These are phyloP conservation scores for Erodium trifolium DNA, from an alignment of 441 rosid genomes.

Conservation along the genomic window DNA sequence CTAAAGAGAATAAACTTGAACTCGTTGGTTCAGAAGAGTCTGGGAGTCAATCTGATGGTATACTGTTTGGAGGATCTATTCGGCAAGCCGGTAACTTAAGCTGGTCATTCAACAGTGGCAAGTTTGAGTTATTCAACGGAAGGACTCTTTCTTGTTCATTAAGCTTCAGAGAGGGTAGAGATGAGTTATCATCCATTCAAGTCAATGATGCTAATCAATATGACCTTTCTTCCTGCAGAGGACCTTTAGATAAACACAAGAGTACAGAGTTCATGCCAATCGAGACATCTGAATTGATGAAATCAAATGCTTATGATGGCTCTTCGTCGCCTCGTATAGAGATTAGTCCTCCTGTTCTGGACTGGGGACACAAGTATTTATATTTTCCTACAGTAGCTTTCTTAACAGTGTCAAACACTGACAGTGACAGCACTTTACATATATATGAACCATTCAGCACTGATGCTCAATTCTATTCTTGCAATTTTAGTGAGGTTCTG, in stretches of 20 bases:
- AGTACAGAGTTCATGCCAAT: conserved; percentile 24
- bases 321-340: conserved; percentile 33
- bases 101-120: conserved; percentile 39
- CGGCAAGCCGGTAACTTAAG: conserved; percentile 30
- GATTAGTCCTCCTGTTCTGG: conserved; percentile 46
- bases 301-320: conserved; percentile 28
- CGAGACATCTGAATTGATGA: conserved; percentile 27
- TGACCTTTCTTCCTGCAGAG: conserved; percentile 39
- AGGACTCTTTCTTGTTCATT: conserved; percentile 49
- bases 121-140: conserved; percentile 41
- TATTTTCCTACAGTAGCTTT: conserved; percentile 49
- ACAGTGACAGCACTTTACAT: conserved; percentile 50
- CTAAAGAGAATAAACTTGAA: conserved; percentile 22
- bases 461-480: conserved; percentile 54
- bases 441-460: conserved; percentile 57
- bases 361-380: conserved; percentile 51
- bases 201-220: conserved; percentile 26
- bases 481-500: conserved; percentile 45
- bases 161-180: conserved; percentile 29
- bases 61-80: conserved; percentile 26
- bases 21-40: conserved; percentile 30
- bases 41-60: conserved; percentile 28
- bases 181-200: conserved; percentile 28
- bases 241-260: conserved; percentile 25
- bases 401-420: conserved; percentile 46